Base-by-base conservation (phyloP, 192 early-diverging fungal species). In the Mortierella claussenii region DNA sequence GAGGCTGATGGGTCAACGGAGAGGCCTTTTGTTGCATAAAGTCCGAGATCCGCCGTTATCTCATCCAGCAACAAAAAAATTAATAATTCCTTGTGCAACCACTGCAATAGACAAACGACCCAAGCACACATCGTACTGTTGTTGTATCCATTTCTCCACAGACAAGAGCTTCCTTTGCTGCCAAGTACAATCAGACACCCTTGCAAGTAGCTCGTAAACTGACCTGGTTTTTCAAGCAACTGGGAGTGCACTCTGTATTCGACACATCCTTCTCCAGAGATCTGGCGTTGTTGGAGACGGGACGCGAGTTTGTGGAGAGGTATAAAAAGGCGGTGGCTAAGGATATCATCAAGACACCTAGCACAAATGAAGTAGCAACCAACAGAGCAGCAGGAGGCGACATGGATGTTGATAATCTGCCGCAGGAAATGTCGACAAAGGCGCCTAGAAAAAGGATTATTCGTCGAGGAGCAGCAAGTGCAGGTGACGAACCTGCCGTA, bases 131-230 rank as follows among this genome's bases (percentile, higher is more conserved):
- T 36, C 79, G 84, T 40, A 89, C 85, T 3, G 82, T 97, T 3
- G 92, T 97, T 2, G 89, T 99, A 17, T 94, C 96, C 10, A 82
- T 99, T 24, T 88, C 96, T 6, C 95, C 95, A 20, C 98, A 99
- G 65, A 89, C 92, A 0, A 82, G 92, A 33, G 98, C 95, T 7
- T 96, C 97, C 9, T 71, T 99, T 59, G 95, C 95, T 5, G 86
- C 89, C 21, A 97, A 97, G 78, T 94, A 96, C 70, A 61, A 82
- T 21, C 61, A 96, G 24, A 80, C 91, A 0, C 81, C 88, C 9
- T 59, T 90, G 8, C 85, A 92, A 36, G 89, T 93, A 0, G 90
- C 91, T 46, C 82, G 83, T 64, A 84, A 91, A 18, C 64, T 97
- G 52, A 88, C 90, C 0, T 82, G 86, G 44, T 89, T 93, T 49